Evolutionary conservation across 768 basidiomycete genomes (phyloP), one percentile per base, ranked within the genome.

Genomic region (Exidia glandulosa): DNA sequence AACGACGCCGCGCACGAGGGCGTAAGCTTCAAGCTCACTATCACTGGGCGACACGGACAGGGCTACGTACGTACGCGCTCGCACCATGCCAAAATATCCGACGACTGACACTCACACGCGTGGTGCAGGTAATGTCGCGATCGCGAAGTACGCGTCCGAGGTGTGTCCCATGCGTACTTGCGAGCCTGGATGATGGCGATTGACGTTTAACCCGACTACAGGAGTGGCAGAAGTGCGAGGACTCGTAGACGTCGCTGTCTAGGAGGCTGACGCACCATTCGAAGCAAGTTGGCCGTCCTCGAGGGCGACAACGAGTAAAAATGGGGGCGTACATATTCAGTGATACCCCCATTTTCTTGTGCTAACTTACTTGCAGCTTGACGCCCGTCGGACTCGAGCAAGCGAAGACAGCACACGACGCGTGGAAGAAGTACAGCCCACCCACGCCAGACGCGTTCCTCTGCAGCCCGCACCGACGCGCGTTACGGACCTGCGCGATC

Each of bases 31-130:
- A 90, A 89, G 64, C 73, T 87, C 13, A 73, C 90, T 59, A 80
- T 85, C 60, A 69, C 89, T 2, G 80, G 79, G 2, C 75, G 88
- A 63, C 88, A 91, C 62, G 88, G 88, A 1, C 74, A 90, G 69
- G 88, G 87, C 59, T 81, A 77, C 87, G 87, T 88, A 69, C 64
- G 85, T 65, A 33, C 50, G 14, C 57, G 12, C 48, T n/a, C n/a
- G n/a, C n/a, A n/a, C n/a, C n/a, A n/a, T n/a, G n/a, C n/a, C n/a
- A n/a, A n/a, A n/a, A n/a, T n/a, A n/a, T n/a, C n/a, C n/a, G n/a
- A n/a, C n/a, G n/a, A n/a, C n/a, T n/a, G n/a, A n/a, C n/a, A n/a
- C n/a, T n/a, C n/a, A n/a, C n/a, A n/a, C n/a, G n/a, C n/a, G n/a
- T n/a, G n/a, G n/a, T n/a, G n/a, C n/a, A n/a, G n/a, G n/a, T n/a